Evolutionary conservation across 306 rosid genomes (phyloP), one percentile per base, ranked within the genome.

Genomic region (Styphnolobium japonicum): DNA sequence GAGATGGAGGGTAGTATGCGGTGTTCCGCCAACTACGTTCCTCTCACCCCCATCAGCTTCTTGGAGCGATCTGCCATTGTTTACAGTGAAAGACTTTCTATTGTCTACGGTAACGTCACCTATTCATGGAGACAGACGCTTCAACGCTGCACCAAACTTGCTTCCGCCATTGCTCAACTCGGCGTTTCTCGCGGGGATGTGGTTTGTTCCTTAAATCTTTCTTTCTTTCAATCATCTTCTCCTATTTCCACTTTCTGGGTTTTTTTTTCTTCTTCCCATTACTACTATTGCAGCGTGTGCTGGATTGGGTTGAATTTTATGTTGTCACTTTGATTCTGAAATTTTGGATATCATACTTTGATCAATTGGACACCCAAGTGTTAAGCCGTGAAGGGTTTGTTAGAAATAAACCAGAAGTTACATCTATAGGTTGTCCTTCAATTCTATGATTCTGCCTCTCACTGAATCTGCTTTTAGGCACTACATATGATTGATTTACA

Each of bases 1-100:
- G 31, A 58, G 21, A 92, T 90, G 98, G 97, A 92, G 61, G 94
- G 98, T 40, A 36, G 46, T 10, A 49, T 87, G 7, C 78, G 70
- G 21, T 92, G 97, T 79, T 73, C 85, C 0, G 94, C 93, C 0
- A 94, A 92, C 83, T 83, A 84, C 53, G 91, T 86, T 2, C 90
- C 97, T 45, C 91, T 94, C 10, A 81, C 90, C 66, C 98, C 97
- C 0, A 89, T 94, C 90, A 85, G 40, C 88, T 94, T 94, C 85
- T 87, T 94, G 91, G 90, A 92, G 63, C 94, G 97, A 19, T 87
- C 97, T 5, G 92, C 97, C 19, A 37, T 85, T 0, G 97, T 92
- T 39, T 94, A 92, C 80, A 19, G 82, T 2, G 82, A 92, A 61
- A 78, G 86, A 25, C 48, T 49, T 21, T 94, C 98, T 3, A 8